Base-by-base conservation (phyloP, 352 stramenopile species). In the Pythium graminicola region DNA sequence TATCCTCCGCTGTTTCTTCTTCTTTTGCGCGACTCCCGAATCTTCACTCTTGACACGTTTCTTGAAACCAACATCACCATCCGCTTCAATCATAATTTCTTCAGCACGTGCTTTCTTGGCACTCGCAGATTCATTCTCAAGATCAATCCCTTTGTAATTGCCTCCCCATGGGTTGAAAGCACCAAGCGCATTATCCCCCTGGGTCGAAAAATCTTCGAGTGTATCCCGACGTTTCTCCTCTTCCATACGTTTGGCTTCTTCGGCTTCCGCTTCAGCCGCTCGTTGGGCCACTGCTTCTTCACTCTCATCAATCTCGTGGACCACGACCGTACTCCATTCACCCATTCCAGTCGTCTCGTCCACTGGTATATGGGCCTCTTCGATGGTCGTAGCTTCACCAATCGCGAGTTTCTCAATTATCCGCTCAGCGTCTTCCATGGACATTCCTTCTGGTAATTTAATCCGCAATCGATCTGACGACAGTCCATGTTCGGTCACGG, bases 151-250 rank as follows among this genome's bases (percentile, higher is more conserved):
- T 47, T 93, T 93, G 65, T 93, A 93, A 50, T 57, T 88, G 16
- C 82, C 82, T 35, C 82, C 82, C 72, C 74, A 93, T 20, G 82
- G 82, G 33, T 91, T 93, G 56, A 82, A 93, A 19, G 82, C 82
- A 3, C 76, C 80, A 1, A 93, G 55, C 1, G 82, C 82, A 28
- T 93, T 77, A 51, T 93, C 80, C 27, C 74, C 76, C 58, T 88
- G 76, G 1, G 60, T 50, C 4, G 72, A 77, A 27, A 84, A 74
- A 47, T 89, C 80, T 17, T 89, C 80, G 4, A 89, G 60, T 2
- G 76, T 66, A 40, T 91, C 69, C 1, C 70, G 51, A 10, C 67
- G 66, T 43, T 74, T 78, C 55, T 86, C 67, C 31, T 86, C 71
- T 29, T 83, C 70, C 19, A 61, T 61, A 17, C 58, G 40, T 26